Conservation (phyloP, 1,284 basidiomycete species). For the Ceratobasidium sp. region DNA sequence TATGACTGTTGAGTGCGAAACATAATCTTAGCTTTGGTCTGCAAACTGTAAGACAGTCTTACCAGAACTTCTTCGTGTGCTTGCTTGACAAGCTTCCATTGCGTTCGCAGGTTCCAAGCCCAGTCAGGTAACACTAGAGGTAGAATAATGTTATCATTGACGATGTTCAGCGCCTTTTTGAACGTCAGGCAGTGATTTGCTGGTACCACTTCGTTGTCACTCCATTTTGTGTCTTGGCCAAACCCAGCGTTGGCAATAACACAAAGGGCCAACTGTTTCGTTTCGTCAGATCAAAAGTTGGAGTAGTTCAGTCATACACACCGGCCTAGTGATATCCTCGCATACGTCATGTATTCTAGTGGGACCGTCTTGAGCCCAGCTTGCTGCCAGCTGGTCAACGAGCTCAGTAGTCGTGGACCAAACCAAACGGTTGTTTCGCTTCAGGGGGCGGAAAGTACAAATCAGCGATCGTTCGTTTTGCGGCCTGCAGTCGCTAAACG, state of each 20-base stretch:
- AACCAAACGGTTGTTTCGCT: constrained; percentile 17
- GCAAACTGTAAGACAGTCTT: not conserved
- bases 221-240: constrained; percentile 43
- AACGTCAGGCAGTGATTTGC: constrained; percentile 34
- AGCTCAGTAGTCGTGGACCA: constrained; percentile 10
- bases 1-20: not conserved
- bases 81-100: not conserved
- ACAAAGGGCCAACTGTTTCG: constrained; percentile 36
- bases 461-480: not conserved
- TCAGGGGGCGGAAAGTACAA: not conserved
- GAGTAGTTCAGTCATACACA: not conserved
- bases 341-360: not conserved
- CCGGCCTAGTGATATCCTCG: constrained; percentile 1
- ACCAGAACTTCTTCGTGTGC: constrained; percentile 7
- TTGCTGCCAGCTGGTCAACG: not conserved
- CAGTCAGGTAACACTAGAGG: constrained; percentile 11
- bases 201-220: constrained; percentile 10
- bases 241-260: constrained; percentile 47
- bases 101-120: constrained; percentile 9
- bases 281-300: not conserved
- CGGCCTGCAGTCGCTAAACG: not conserved
- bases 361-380: not conserved
- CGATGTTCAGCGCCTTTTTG: constrained; percentile 16
- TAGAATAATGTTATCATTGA: not conserved
- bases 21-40: not conserved